Conservation (phyloP, 2,329 filamentous ascomycete species). For the Pyricularia pennisetigena region DNA sequence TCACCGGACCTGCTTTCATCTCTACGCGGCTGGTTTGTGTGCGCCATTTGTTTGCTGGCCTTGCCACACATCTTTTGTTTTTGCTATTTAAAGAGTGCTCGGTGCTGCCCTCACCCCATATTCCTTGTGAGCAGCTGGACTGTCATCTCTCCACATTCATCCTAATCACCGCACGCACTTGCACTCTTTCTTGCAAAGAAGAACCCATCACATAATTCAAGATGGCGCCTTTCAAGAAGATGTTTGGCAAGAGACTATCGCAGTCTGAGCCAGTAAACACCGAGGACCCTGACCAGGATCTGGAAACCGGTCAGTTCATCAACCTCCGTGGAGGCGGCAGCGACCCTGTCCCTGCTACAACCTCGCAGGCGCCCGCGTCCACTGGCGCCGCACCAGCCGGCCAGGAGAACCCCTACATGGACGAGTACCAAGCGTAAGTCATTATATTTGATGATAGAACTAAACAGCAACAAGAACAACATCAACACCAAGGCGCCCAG, state of each 20-base stretch:
- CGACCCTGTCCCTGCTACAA: constrained; percentile 12
- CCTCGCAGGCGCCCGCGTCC: constrained; percentile 10
- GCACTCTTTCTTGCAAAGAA: constrained; percentile 1
- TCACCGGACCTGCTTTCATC: neutral
- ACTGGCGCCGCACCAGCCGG: constrained; percentile 13
- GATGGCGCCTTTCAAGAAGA: constrained; percentile 21
- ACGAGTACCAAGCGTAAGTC: constrained; percentile 22
- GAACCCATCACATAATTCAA: constrained; percentile 3
- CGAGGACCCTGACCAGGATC: constrained; percentile 15
- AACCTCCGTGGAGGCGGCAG: constrained; percentile 11
- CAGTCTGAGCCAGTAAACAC: constrained; percentile 14
- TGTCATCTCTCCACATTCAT: neutral
- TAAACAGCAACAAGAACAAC: too few species aligned
- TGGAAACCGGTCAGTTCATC: constrained; percentile 17
- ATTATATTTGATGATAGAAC: neutral
- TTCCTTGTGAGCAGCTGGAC: neutral
- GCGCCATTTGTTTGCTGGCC: constrained; percentile 1
- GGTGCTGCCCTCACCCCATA: neutral
- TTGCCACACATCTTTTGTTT: constrained; percentile 2
- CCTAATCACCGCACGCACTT: neutral
- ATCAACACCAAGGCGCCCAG: too few species aligned
- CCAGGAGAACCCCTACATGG: constrained; percentile 14
- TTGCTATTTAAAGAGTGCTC: neutral
- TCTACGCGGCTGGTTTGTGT: constrained; percentile 2
- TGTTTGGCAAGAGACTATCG: constrained; percentile 15